A percentile compares a stretch with the other conserved stretches of the same genome.
phyloP scores from a whole-genome alignment of 495 filamentous ascomycete species.

The Xylaria scruposa region DNA sequence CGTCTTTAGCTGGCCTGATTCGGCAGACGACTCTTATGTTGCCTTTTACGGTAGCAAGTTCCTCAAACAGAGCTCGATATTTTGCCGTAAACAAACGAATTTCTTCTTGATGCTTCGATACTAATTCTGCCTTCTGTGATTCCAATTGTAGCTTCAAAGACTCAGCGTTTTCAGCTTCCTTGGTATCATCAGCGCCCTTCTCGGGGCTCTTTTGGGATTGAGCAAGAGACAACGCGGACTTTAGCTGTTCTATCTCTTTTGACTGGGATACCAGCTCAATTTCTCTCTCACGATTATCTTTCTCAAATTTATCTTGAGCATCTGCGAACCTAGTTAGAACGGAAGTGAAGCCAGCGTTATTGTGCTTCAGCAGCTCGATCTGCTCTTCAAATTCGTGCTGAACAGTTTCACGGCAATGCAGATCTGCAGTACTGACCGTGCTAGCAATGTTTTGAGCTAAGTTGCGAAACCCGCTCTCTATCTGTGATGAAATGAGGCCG shows the following conservation, averaged over 20 bases:
- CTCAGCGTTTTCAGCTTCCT: neutral
- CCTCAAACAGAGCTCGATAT: constrained; percentile 71
- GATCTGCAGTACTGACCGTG: neutral
- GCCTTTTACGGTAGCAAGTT: constrained; percentile 91
- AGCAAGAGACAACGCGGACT: neutral
- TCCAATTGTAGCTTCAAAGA: neutral
- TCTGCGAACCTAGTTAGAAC: neutral
- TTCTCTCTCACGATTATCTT: neutral
- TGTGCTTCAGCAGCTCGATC: neutral
- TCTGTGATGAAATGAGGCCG: neutral
- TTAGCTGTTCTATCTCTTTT: neutral
- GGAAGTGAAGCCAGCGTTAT: neutral
- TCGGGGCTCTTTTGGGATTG: neutral
- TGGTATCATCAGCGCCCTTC: neutral
- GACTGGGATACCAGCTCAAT: neutral
- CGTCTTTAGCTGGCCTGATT: constrained; percentile 63
- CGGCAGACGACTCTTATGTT: constrained; percentile 97
- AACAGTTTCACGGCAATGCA: neutral
- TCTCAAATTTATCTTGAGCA: neutral
- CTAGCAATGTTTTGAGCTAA: neutral
- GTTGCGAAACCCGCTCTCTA: neutral
- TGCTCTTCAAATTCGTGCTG: neutral
- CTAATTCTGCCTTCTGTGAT: neutral
- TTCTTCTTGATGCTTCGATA: neutral
- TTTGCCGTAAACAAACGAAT: neutral